Evolutionary conservation across 176 grass and related monocot genomes (phyloP), one percentile per base, ranked within the genome.

Genomic region (Eleusine indica): DNA sequence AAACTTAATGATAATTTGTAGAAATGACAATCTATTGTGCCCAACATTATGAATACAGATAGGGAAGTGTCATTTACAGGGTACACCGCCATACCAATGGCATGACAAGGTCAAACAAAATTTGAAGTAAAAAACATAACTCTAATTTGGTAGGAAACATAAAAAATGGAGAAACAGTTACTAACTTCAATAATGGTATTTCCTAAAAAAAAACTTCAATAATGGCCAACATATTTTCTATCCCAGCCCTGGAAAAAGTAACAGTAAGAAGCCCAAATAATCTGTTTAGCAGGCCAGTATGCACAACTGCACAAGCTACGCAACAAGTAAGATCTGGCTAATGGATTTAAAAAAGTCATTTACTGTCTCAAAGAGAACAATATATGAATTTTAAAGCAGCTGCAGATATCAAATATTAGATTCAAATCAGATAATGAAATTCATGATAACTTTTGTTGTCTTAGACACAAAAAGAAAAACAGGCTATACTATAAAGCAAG

Each of bases 271-370:
- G 17, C 54, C 54, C 4, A 57, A 21, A 21, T 53, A 18, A 57
- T 21, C 21, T 18, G 18, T 51, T 30, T 22, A 60, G 49, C 4
- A 64, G 41, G 18, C 38, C 43, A 82, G 54, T 76, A 41, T 7
- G 18, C 4, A 57, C 17, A 54, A 6, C 52, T 6, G 4, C 16
- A 56, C 39, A 54, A 65, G 32, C 28, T 48, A 73, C 46, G 29
- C 56, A 84, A 35, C 32, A 44, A 83, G 73, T 39, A 47, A 79
- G 37, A 73, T 88, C 44, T 68, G 18, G 66, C 48, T 69, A 80
- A 54, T 69, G 32, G 41, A 54, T 40, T 13, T 30, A 67, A 7
- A 52, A 15, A 41, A 84, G 14, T 3, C 58, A 0, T 67, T 60
- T 58, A 76, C 30, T 73, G 54, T 78, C 68, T 78, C 5, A 11